Base-by-base conservation (phyloP, 345 rosid genomes). In the Camelina sativa region DNA sequence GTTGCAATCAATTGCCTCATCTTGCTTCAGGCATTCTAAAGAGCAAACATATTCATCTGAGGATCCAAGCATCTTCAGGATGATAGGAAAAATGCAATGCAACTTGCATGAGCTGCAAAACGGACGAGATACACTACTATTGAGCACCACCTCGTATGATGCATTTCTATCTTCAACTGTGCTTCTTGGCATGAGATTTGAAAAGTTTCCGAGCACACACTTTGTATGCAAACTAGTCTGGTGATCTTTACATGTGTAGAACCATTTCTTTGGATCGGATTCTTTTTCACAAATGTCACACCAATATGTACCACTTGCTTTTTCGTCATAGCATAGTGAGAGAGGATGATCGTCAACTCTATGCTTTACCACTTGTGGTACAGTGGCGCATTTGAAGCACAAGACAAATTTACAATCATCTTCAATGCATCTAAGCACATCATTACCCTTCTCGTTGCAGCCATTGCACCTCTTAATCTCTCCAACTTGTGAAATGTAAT, bases 321-420 rank as follows among this genome's bases (percentile, higher is more conserved):
- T 7, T 35, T 68, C 62, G 2, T 63, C 64, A 69, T 69, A 69
- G 30, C 64, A 57, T 16, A 56, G 30, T 16, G 5, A 10, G 13
- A 69, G 64, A 57, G 64, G 62, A 25, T 55, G 13, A 17, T 69
- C 54, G 1, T 56, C 43, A 28, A 69, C 62, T 40, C 51, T 53
- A 40, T 67, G 73, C 12, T 25, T 55, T 28, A 69, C 73, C 73
- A 23, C 13, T 67, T 23, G 20, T 69, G 64, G 73, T 7, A 56
- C 4, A 25, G 43, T 57, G 10, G 32, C 54, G 1, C 64, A 69
- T 7, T 20, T 3, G 13, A 40, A 69, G 1, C 53, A 2, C 1
- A 69, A 10, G 8, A 4, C 9, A 44, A 30, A 69, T 25, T 5
- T 6, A 16, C 64, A 69, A 69, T 2, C 17, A 10, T 25, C 19